These are phyloP conservation scores for Ceratobasidium sp. DNA, from an alignment of 1,284 basidiomycete genomes.

Conservation along the genomic window DNA sequence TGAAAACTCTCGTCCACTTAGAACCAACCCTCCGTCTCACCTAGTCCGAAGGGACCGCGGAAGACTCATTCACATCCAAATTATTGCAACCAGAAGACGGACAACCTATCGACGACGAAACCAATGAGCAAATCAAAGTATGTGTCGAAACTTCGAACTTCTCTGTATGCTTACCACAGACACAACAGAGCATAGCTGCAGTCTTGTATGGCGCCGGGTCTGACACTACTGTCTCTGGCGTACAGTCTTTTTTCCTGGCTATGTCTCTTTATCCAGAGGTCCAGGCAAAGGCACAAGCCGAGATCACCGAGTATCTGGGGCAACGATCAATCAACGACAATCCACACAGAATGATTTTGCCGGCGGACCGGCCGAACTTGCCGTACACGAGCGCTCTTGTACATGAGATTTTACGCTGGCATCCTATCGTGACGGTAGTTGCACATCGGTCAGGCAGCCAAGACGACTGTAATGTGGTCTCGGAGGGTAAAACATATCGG, in stretches of 20 bases:
- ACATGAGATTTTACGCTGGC: slow-evolving; percentile 36
- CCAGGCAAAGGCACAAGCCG: slow-evolving; percentile 32
- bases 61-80: slow-evolving; percentile 54
- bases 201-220: slow-evolving; percentile 54
- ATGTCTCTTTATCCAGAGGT: slow-evolving; percentile 43
- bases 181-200: no score
- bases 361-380: slow-evolving; percentile 20
- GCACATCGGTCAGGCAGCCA: slow-evolving; percentile 1
- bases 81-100: slow-evolving; percentile 52
- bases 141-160: not conserved
- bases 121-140: slow-evolving; percentile 54
- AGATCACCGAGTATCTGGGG: slow-evolving; percentile 25
- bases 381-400: slow-evolving; percentile 35
- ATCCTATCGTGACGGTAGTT: slow-evolving; percentile 26
- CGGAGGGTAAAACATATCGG: slow-evolving; percentile 30
- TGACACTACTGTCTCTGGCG: slow-evolving; percentile 45
- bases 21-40: not conserved
- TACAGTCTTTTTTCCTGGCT: slow-evolving; percentile 40
- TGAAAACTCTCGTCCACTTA: no score
- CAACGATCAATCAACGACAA: not conserved
- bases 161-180: slow-evolving; percentile 51
- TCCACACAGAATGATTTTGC: slow-evolving; percentile 18
- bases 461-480: slow-evolving; percentile 33
- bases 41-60: slow-evolving; percentile 50
- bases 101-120: slow-evolving; percentile 49